A percentile compares a stretch with the other conserved stretches of the same genome.
Evolutionary conservation across 495 filamentous ascomycete species (phyloP).

Genomic region (Neurospora intermedia): DNA sequence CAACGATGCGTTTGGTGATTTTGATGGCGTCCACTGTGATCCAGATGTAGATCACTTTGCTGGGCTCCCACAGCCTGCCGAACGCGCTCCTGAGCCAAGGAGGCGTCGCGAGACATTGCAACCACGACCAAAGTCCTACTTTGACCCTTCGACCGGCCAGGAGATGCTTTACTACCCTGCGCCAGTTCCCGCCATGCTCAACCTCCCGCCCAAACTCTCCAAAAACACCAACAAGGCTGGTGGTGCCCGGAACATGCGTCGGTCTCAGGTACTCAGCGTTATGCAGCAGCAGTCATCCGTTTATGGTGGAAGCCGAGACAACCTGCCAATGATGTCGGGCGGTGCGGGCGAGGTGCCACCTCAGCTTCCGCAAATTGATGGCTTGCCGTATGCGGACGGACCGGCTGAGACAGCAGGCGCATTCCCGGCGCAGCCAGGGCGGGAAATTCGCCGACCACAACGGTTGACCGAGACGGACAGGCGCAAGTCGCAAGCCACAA

Average conservation of each 20-base stretch:
- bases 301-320: conserved; percentile 9
- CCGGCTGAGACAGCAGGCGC: conserved; percentile 21
- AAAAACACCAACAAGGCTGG: conserved; percentile 51
- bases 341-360: conserved; percentile 2
- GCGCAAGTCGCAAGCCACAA: conserved; percentile 28
- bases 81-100: conserved; percentile 7
- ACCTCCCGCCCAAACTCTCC: conserved; percentile 80
- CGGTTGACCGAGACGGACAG: conserved; percentile 23
- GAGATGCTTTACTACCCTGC: conserved; percentile 93
- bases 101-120: not conserved
- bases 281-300: conserved; percentile 25
- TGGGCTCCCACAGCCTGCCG: conserved; percentile 7
- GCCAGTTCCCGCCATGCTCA: conserved; percentile 85
- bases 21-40: conserved; percentile 84
- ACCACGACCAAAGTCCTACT: conserved; percentile 45
- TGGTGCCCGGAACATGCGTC: conserved; percentile 54
- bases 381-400: conserved; percentile 14
- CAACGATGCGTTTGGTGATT: conserved; percentile 68
- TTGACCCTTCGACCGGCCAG: conserved; percentile 54
- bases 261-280: conserved; percentile 48
- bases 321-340: conserved; percentile 6
- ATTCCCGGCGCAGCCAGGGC: conserved; percentile 19
- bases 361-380: conserved; percentile 9
- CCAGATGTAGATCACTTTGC: conserved; percentile 31
- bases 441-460: conserved; percentile 17